Evolutionary conservation across 495 filamentous ascomycete species (phyloP), one percentile per base, ranked within the genome.

Genomic region (Entonaema liquescens): DNA sequence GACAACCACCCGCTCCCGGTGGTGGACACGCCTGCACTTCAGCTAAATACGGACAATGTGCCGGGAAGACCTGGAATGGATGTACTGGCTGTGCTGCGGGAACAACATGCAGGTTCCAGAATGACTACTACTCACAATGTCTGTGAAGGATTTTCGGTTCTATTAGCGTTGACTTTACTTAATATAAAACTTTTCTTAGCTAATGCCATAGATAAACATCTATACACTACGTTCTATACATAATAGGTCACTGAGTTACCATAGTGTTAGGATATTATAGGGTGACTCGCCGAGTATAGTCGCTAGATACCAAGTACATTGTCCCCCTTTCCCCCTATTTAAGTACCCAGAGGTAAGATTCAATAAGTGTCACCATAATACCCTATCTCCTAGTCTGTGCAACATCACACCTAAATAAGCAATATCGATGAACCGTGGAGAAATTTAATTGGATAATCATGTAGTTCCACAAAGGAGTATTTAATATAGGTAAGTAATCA

Each of bases 31-130:
- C 70, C 2, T 76, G 73, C 33, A 17, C 79, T 1, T 72, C 76
- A 2, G 59, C 73, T 11, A 75, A 82, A 66, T 86, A 79, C 62
- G 77, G 72, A 2, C 83, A 84, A 71, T 86, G 84, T 60, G 83
- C 82, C 28, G 83, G 84, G 3, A 76, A 59, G 54, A 79, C 76
- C 6, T 84, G 73, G 59, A 77, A 67, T 7, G 82, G 81, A 21
- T 82, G 80, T 62, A 79, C 75, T 1, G 64, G 49, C 5, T 84
- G 82, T 57, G 78, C 67, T 1, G 17, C 73, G 2, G 78, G 78
- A 11, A 63, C 72, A 11, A 78, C 76, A 0, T 83, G 81, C 78
- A 75, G 65, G 49, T 65, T 67, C 44, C 65, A 70, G 33, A 82
- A 80, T 31, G 76, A 79, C 28, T 83, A 78, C 64, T 83, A 83